Evolutionary conservation across 2,329 filamentous ascomycete species (phyloP), one percentile per base, ranked within the genome.

Genomic region (Westerdykella aurantiaca): DNA sequence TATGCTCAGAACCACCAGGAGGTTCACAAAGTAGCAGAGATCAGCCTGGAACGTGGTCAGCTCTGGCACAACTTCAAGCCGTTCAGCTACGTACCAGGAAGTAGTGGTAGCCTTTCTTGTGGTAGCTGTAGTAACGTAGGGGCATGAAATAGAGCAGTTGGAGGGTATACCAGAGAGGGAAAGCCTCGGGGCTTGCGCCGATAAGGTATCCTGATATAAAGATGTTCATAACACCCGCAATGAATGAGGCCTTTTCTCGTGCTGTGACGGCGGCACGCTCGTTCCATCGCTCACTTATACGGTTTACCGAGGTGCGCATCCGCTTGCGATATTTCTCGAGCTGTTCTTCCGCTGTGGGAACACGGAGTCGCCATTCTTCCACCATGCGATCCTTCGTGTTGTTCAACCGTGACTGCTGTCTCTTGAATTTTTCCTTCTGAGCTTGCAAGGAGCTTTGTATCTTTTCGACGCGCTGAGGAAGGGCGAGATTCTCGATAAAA

Each of bases 71-170:
- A 10, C 25, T 29, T 21, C 6, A 21, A 21, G 18, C 18, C 18
- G 18, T 21, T 21, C 18, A 21, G 6, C 18, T 21, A 21, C 18
- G 18, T 21, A 21, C 18, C 18, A 33, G 31, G 31, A 33, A 33
- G 37, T 48, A 48, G 69, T 96, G 90, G 61, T 94, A 96, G 44
- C 91, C 93, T 45, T 86, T 86, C 57, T 83, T 82, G 63, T 88
- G 88, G 69, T 98, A 98, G 45, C 85, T 87, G 71, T 89, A 93
- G 70, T 81, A 91, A 39, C 93, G 85, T 54, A 98, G 87, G 11
- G 93, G 93, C 91, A 97, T 95, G 69, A 96, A 97, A 70, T 96
- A 97, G 48, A 87, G 67, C 34, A 95, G 77, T 68, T 95, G 90
- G 3, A 69, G 77, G 6, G 87, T 90, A 68, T 95, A 98, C 93